Evolutionary conservation across 1,139 yeast genomes (phyloP).

Genomic region (Saccharomyces pastorianus): DNA sequence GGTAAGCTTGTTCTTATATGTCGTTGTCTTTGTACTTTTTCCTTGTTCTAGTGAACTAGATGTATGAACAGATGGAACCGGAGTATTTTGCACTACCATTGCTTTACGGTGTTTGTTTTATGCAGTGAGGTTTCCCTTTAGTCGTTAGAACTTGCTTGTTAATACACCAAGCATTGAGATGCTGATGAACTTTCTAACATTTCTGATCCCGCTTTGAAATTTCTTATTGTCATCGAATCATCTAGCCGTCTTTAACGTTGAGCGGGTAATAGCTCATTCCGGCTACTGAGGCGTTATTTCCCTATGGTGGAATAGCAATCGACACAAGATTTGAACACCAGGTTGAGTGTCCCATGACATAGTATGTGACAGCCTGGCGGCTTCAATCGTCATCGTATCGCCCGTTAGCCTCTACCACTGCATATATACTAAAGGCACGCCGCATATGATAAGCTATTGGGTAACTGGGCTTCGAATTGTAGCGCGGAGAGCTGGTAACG

Average conservation of each 20-base stretch:
- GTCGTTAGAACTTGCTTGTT: background rate
- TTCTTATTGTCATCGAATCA: background rate
- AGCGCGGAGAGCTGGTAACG: no score
- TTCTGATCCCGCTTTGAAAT: background rate
- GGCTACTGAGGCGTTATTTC: background rate
- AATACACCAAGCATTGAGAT: background rate
- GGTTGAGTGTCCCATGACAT: no score
- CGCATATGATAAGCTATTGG: no score
- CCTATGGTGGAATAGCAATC: background rate
- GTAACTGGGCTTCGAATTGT: no score
- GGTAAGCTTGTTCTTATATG: slow-evolving; percentile 24
- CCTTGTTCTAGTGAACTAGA: background rate
- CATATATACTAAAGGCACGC: no score
- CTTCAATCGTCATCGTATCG: no score
- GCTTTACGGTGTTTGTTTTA: background rate
- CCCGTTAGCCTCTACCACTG: no score
- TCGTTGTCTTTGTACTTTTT: slow-evolving; percentile 35
- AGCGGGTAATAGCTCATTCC: background rate
- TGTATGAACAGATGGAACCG: background rate
- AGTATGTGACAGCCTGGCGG: no score
- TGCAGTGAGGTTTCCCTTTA: background rate
- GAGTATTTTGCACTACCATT: background rate
- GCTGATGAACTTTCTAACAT: background rate
- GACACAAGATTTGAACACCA: no score
- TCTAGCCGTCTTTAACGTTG: background rate